Conservation (phyloP, 176 grass and related monocot genomes). For the Chloris gayana region DNA sequence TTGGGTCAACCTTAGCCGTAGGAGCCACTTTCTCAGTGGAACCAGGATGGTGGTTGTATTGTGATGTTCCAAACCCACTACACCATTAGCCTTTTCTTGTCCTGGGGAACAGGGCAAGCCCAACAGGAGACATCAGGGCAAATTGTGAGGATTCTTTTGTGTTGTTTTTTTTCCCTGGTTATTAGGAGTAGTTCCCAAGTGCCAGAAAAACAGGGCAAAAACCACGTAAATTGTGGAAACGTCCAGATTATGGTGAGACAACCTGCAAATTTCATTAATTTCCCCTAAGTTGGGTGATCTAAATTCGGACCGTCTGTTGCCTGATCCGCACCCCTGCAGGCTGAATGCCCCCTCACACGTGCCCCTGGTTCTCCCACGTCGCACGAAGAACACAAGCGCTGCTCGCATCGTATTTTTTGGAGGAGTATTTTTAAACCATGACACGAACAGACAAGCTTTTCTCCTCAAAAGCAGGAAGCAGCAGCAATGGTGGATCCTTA, state of each 20-base stretch:
- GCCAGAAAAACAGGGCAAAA: background rate
- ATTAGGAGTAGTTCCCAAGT: background rate
- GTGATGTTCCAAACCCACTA: slow-evolving; percentile 25
- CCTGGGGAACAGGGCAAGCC: slow-evolving; percentile 23
- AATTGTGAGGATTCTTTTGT: background rate
- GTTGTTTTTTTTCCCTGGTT: background rate
- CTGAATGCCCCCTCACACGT: slow-evolving; percentile 2
- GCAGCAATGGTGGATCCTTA: slow-evolving; percentile 38
- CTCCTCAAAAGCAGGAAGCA: slow-evolving; percentile 63
- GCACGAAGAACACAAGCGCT: background rate
- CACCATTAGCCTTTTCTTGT: slow-evolving; percentile 31
- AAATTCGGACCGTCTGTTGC: background rate
- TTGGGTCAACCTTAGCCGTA: slow-evolving; percentile 27
- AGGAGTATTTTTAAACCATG: slow-evolving; percentile 20
- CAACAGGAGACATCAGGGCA: slow-evolving; percentile 26
- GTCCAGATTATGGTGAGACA: background rate
- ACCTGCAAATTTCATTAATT: background rate
- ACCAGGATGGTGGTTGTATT: background rate
- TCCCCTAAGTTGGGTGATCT: background rate
- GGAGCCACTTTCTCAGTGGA: slow-evolving; percentile 18
- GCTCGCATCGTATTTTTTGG: background rate
- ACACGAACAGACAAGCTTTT: slow-evolving; percentile 44
- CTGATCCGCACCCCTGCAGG: background rate
- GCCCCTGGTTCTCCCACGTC: background rate
- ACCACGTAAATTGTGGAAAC: background rate